A percentile compares a stretch with the other conserved stretches of the same genome.
Evolutionary conservation across 1,284 basidiomycete genomes (phyloP).

Genomic region (Boletus hoseneyae): DNA sequence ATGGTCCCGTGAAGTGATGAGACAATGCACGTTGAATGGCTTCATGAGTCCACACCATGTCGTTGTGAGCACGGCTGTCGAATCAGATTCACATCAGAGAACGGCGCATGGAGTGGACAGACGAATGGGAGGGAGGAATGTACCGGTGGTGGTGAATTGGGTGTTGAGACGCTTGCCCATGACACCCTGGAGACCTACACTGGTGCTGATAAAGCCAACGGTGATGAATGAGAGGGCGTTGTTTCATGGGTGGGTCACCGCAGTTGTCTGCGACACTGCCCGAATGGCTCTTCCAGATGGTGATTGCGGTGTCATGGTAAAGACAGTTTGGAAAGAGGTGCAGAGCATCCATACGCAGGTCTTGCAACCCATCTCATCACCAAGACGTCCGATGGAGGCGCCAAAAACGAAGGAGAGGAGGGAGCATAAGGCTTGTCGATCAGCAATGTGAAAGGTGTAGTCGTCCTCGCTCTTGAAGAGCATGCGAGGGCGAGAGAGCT

Average conservation of each 20-base stretch:
- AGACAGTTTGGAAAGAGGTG: slow-evolving; percentile 69
- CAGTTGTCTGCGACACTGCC: slow-evolving; percentile 50
- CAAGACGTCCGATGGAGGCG: slow-evolving; percentile 67
- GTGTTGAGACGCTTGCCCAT: slow-evolving; percentile 74
- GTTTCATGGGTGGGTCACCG: slow-evolving; percentile 64
- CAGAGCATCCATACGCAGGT: slow-evolving; percentile 75
- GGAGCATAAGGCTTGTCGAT: slow-evolving; percentile 79
- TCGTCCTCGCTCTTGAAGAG: slow-evolving; percentile 61
- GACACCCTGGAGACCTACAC: slow-evolving; percentile 80
- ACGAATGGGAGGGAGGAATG: slow-evolving; percentile 28
- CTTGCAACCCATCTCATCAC: slow-evolving; percentile 67
- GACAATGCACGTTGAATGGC: slow-evolving; percentile 53
- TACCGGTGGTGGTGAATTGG: slow-evolving; percentile 76
- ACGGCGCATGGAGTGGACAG: neutral
- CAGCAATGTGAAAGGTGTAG: slow-evolving; percentile 65
- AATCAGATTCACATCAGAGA: too few species aligned
- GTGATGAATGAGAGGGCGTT: slow-evolving; percentile 63
- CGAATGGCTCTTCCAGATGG: slow-evolving; percentile 63
- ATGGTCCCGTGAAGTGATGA: slow-evolving; percentile 67
- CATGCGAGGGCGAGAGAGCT: slow-evolving; percentile 58
- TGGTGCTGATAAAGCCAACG: slow-evolving; percentile 75
- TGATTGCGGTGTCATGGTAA: slow-evolving; percentile 71
- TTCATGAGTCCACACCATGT: slow-evolving; percentile 85
- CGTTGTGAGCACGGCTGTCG: slow-evolving; percentile 65
- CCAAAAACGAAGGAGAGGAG: slow-evolving; percentile 72